These are phyloP conservation scores for Daldinia vernicosa DNA, from an alignment of 495 filamentous ascomycete genomes.

Conservation along the genomic window DNA sequence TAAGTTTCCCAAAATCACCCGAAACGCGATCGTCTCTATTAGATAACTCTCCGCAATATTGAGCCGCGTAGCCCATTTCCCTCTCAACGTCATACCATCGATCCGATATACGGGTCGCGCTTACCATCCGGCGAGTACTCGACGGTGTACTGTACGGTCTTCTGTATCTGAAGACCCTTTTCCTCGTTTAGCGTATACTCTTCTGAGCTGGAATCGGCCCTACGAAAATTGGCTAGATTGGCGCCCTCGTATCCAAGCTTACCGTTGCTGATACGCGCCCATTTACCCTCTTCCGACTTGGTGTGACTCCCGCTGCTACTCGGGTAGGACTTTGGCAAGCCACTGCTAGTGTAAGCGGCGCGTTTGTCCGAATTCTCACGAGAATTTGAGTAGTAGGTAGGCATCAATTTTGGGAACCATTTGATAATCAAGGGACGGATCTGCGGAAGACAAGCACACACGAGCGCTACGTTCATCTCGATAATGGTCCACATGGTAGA, in stretches of 20 bases:
- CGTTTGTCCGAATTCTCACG: slow-evolving; percentile 22
- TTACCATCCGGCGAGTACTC: slow-evolving; percentile 36
- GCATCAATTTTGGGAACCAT: slow-evolving; percentile 42
- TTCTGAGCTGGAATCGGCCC: slow-evolving; percentile 29
- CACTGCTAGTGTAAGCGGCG: slow-evolving; percentile 4
- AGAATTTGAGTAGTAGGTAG: slow-evolving; percentile 22
- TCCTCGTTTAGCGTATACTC: slow-evolving; percentile 38
- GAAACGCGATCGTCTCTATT: not conserved
- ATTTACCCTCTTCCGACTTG: slow-evolving; percentile 19
- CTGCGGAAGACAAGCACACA: slow-evolving; percentile 59
- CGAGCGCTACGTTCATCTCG: slow-evolving; percentile 58
- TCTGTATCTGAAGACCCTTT: slow-evolving; percentile 38
- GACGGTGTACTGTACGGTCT: slow-evolving; percentile 44
- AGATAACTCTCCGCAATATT: not conserved
- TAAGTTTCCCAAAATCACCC: not conserved
- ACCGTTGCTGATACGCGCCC: slow-evolving; percentile 19
- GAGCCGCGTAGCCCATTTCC: not conserved
- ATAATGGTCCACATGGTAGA: slow-evolving; percentile 60
- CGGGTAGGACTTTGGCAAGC: slow-evolving; percentile 18
- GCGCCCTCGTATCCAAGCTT: slow-evolving; percentile 7
- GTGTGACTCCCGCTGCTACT: slow-evolving; percentile 16
- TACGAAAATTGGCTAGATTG: slow-evolving; percentile 18
- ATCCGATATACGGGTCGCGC: not conserved
- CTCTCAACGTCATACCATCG: not conserved
- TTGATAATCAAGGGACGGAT: slow-evolving; percentile 41